Base-by-base conservation (phyloP, 208 protist genomes). In the Trypanosoma congolense region DNA sequence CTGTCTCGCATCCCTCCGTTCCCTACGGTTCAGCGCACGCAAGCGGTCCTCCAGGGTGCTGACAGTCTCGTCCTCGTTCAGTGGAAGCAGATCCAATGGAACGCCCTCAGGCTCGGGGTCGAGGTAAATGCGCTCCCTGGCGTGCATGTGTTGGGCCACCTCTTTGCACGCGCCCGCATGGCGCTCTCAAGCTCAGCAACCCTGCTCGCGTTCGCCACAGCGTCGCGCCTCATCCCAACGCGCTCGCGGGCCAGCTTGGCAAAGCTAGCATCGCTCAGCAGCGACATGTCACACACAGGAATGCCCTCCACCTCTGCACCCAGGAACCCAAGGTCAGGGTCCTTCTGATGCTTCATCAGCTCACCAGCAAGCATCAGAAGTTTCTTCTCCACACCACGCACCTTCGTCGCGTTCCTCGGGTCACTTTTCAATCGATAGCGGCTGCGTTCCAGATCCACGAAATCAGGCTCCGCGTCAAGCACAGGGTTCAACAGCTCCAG, bases 271-370 rank as follows among this genome's bases (percentile, higher is more conserved):
- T 92, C 77, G 22, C 60, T 61, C 56, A 75, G 69, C 21, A 87
- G 56, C 21, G 80, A 50, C 16, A 89, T 64, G 58, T 83, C 73
- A 41, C 55, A 67, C 14, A 57, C 72, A 12, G 79, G 81, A 50
- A 89, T 83, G n/a, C 78, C 80, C 41, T 85, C 75, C 58, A 83
- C 80, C 63, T 89, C 73, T 29, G 69, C 61, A 29, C 81, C 77
- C 22, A 29, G 87, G 67, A 65, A 83, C 81, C 59, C 48, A 67
- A 30, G 82, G 36, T 87, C 70, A n/a, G 47, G 45, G 21, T 49
- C 50, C 25, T 52, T 33, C 16, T 47, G 59, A 3, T 61, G n/a
- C 35, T 83, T 70, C 16, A 61, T 57, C 43, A 84, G 64, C 22
- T 62, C 57, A 5, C 69, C 51, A 0, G 75, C 79, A 19, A 51